phyloP scores from a whole-genome alignment of 495 filamentous ascomycete species.

The Podospora tetraspora region DNA sequence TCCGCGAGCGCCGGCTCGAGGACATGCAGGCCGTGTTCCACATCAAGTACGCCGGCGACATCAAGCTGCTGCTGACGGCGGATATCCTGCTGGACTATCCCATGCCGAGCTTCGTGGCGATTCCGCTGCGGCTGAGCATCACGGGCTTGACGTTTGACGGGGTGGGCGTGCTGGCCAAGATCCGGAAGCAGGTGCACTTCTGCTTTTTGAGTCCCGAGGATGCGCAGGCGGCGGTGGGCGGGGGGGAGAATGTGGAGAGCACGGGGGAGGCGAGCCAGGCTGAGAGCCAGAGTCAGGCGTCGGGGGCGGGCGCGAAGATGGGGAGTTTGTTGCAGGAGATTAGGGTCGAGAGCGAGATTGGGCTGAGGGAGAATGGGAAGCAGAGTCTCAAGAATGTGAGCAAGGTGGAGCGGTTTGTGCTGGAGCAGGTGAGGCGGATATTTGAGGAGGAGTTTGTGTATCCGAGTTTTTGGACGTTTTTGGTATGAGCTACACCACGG shows the following conservation, averaged over 20 bases:
- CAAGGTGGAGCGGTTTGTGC: conserved; percentile 94
- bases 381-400: conserved; percentile 96
- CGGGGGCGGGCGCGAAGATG: conserved; percentile 33
- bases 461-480: conserved; percentile 95
- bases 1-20: conserved; percentile 48
- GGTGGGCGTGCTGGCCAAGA: conserved; percentile 83
- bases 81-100: conserved; percentile 96
- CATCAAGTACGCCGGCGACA: conserved; percentile 78
- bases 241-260: conserved; percentile 38
- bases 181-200: conserved; percentile 77
- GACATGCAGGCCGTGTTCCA: conserved; percentile 89
- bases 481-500: conserved; percentile 53
- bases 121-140: conserved; percentile 86
- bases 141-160: conserved; percentile 94
- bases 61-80: conserved; percentile 81
- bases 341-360: conserved; percentile 94
- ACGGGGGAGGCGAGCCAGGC: background rate
- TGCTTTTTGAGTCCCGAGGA: conserved; percentile 90
- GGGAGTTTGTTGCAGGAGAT: conserved; percentile 85
- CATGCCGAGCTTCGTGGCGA: conserved; percentile 91
- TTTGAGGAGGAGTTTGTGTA: conserved; percentile 99
- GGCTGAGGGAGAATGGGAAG: conserved; percentile 80
- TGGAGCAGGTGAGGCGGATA: conserved; percentile 92
- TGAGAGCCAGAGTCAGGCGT: conserved; percentile 22
- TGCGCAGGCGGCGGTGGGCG: conserved; percentile 61